These are phyloP conservation scores for Mycena leptocephala DNA, from an alignment of 768 basidiomycete species.

Conservation along the genomic window DNA sequence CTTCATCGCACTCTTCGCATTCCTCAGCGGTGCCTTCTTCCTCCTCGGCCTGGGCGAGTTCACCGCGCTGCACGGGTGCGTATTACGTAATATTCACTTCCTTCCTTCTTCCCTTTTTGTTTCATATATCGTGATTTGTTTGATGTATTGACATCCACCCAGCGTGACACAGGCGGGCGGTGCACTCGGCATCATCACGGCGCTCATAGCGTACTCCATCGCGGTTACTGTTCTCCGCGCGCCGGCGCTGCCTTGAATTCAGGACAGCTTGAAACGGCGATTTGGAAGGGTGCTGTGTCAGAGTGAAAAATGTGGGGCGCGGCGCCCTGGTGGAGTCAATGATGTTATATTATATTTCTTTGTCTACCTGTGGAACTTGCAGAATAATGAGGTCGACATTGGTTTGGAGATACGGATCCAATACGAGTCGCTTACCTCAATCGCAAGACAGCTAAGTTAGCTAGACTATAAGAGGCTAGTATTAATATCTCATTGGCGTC, in stretches of 20 bases:
- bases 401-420: too few relatives aligned
- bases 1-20: constrained; percentile 41
- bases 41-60: constrained; percentile 37
- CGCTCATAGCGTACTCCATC: constrained; percentile 47
- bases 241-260: constrained; percentile 42
- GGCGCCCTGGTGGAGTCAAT: too few relatives aligned
- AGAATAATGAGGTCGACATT: too few relatives aligned
- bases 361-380: too few relatives aligned
- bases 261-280: constrained; percentile 30
- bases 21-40: constrained; percentile 39
- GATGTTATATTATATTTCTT: too few relatives aligned
- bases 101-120: constrained; percentile 13
- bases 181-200: constrained; percentile 47
- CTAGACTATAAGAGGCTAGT: too few relatives aligned
- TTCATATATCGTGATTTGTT: constrained; percentile 8
- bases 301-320: too few relatives aligned
- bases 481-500: too few relatives aligned
- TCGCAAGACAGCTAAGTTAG: too few relatives aligned
- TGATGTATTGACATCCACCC: constrained; percentile 19
- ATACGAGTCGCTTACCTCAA: too few relatives aligned
- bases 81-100: too few relatives aligned
- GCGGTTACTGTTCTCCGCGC: constrained; percentile 43
- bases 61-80: constrained; percentile 37
- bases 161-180: constrained; percentile 44
- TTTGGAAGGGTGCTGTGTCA: too few relatives aligned